phyloP scores from a whole-genome alignment of 2,329 filamentous ascomycete species.

The Cadophora gregata region DNA sequence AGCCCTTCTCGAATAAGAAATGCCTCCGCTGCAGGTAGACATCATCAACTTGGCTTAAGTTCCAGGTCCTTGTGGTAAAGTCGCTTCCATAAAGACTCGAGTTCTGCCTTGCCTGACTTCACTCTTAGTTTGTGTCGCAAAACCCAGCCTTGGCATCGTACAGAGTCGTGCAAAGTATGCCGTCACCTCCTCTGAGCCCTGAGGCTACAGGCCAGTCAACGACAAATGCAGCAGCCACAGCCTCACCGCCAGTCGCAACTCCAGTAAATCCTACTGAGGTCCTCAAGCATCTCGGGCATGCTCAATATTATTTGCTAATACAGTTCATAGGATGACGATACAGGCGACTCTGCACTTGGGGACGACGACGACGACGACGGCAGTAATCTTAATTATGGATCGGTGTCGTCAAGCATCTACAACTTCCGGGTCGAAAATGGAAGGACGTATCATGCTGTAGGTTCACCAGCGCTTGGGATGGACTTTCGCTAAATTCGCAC shows the following conservation, averaged over 20 bases:
- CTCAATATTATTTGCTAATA: neutral
- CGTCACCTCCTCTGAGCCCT: neutral
- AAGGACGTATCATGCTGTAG: constrained; percentile 32
- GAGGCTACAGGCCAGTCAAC: neutral
- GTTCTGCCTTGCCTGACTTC: neutral
- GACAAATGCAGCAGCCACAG: neutral
- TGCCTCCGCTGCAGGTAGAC: neutral
- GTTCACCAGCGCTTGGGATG: neutral
- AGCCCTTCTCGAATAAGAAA: neutral
- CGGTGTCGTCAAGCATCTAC: constrained; percentile 30
- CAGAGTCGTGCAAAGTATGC: neutral
- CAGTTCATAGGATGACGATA: constrained; percentile 18
- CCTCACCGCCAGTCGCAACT: neutral
- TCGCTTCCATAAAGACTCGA: neutral
- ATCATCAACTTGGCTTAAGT: neutral
- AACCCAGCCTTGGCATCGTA: neutral
- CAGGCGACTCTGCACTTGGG: constrained; percentile 13
- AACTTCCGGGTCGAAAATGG: constrained; percentile 31
- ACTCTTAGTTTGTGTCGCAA: neutral
- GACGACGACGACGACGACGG: constrained; percentile 24
- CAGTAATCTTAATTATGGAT: constrained; percentile 25
- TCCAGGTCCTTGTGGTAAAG: neutral
- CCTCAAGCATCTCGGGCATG: neutral
- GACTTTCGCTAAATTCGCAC: neutral
- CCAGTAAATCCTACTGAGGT: neutral